These are phyloP conservation scores for Talaromyces pinophilus DNA, from an alignment of 2,329 filamentous ascomycete genomes.

Conservation along the genomic window DNA sequence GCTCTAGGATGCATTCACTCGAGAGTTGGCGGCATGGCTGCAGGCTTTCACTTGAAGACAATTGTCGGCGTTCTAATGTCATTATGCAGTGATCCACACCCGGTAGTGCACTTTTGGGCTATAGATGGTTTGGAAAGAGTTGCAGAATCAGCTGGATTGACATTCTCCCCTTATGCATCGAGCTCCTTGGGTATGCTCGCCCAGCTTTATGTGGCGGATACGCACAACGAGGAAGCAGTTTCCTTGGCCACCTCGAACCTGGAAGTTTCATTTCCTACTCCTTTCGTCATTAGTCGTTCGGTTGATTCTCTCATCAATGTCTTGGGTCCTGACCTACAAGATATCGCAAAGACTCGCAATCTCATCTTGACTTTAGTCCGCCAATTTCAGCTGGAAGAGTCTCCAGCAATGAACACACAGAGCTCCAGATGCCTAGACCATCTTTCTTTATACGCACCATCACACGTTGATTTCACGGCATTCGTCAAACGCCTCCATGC, in stretches of 20 bases:
- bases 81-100: constrained; percentile 90
- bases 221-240: constrained; percentile 80
- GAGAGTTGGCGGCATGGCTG: constrained; percentile 95
- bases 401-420: constrained; percentile 69
- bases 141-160: constrained; percentile 87
- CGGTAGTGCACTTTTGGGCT: constrained; percentile 94
- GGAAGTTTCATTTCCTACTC: constrained; percentile 79
- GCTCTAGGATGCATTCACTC: constrained; percentile 91
- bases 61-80: constrained; percentile 99
- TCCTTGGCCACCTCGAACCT: constrained; percentile 85
- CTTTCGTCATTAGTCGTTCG: constrained; percentile 79
- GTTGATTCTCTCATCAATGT: constrained; percentile 97
- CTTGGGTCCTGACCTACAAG: constrained; percentile 89
- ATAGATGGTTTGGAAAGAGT: constrained; percentile 83
- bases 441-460: constrained; percentile 85
- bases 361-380: constrained; percentile 83
- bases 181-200: constrained; percentile 91
- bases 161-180: constrained; percentile 86
- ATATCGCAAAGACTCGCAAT: constrained; percentile 86
- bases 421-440: constrained; percentile 85
- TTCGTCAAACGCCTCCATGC: constrained; percentile 83
- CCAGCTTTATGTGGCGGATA: constrained; percentile 87
- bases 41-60: constrained; percentile 92
- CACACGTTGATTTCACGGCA: constrained; percentile 76
- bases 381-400: constrained; percentile 76